phyloP scores from a whole-genome alignment of 805 yeast genomes.

The Debaryomyces castellii region DNA sequence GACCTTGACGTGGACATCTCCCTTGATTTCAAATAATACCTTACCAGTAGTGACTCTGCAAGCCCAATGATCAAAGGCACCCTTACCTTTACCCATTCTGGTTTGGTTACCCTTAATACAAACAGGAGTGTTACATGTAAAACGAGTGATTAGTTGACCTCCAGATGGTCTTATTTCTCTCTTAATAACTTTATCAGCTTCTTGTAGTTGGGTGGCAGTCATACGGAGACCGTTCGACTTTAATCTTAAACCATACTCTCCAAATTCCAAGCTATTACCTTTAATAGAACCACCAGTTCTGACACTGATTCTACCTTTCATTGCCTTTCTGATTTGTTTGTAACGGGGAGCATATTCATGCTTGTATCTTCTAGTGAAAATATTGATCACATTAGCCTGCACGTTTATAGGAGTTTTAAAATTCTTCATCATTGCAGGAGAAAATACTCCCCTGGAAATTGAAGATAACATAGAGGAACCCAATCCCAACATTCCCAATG shows the following conservation, averaged over 20 bases:
- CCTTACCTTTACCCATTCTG: constrained; percentile 99
- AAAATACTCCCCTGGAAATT: not conserved
- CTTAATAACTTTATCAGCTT: constrained; percentile 84
- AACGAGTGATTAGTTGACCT: constrained; percentile 75
- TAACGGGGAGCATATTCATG: constrained; percentile 81
- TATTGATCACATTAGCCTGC: not conserved
- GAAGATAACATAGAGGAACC: constrained; percentile 6
- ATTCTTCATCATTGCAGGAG: not conserved
- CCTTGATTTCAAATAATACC: constrained; percentile 82
- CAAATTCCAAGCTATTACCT: constrained; percentile 81
- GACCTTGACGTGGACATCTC: constrained; percentile 77
- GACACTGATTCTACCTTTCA: constrained; percentile 92
- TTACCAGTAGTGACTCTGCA: constrained; percentile 95
- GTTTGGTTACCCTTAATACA: constrained; percentile 97
- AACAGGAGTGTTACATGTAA: constrained; percentile 83
- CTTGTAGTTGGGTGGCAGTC: constrained; percentile 83
- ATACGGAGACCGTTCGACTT: constrained; percentile 85
- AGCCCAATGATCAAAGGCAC: constrained; percentile 97
- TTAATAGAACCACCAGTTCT: constrained; percentile 92
- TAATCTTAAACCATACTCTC: constrained; percentile 82
- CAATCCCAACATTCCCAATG: constrained; percentile 5
- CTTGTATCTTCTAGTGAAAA: constrained; percentile 38
- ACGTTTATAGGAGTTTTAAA: not conserved
- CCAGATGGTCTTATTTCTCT: constrained; percentile 78
- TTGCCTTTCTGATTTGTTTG: constrained; percentile 67